Evolutionary conservation across 2,329 filamentous ascomycete species (phyloP), one percentile per base, ranked within the genome.

Genomic region (Neophaeococcomyces mojaviensis): DNA sequence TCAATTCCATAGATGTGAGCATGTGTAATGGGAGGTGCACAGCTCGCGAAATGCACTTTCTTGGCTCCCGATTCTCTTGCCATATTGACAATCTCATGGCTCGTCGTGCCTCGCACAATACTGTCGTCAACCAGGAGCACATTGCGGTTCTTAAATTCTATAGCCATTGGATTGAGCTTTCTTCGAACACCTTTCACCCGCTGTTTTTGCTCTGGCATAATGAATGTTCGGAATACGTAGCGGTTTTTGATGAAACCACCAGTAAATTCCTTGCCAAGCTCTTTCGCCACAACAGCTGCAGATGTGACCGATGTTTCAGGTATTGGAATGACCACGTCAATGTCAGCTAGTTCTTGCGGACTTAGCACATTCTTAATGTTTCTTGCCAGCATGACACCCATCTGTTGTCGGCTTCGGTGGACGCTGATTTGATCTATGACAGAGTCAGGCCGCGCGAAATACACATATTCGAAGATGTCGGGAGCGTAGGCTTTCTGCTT

Each of bases 181-280:
- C 89, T 79, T 3, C 90, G 82, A 8, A 97, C 88, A 55, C 87
- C 84, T 67, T 90, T 90, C 59, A 92, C 80, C 3, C 89, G 77
- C 15, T 81, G 77, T 55, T 79, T 79, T 64, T 96, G 89, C 22
- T 84, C 84, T 1, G 89, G 82, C 82, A 86, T 85, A 61, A 88
- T 90, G 64, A 90, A 92, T 1, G 87, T 94, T 40, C 87, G 78
- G 73, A 87, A 88, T 49, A 94, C 84, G 63, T 94, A 94, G 43
- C 86, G 77, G 65, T 94, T 94, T 74, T 92, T 94, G 53, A 94
- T 82, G 58, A 94, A 90, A 2, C 82, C 88, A 60, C 86, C 84
- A 48, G 78, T 82, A 59, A 85, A 88, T 1, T 85, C 84, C 62
- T 87, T 88, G 55, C 80, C 76, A 15, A 95, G 74, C 33, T 78